phyloP scores from a whole-genome alignment of 1,284 basidiomycete genomes.

The Fomitopsis betulina region DNA sequence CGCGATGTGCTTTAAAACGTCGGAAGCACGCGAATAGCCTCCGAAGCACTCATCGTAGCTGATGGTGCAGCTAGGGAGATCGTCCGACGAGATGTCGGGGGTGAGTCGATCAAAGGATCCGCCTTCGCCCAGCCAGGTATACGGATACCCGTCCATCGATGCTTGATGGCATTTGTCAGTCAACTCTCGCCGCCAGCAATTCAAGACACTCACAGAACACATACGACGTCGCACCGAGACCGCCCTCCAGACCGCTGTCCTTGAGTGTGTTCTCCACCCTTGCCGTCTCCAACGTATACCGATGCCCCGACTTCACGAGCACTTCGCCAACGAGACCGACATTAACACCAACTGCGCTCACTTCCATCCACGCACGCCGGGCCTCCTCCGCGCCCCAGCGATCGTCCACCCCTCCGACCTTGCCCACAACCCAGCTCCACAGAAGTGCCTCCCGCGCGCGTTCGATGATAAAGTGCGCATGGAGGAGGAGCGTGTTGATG shows the following conservation, averaged over 20 bases:
- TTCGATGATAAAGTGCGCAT: constrained; percentile 34
- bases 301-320: constrained; percentile 11
- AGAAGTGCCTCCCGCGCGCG: constrained; percentile 37
- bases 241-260: constrained; percentile 13
- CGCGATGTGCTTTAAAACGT: constrained; percentile 41
- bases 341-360: constrained; percentile 22
- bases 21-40: constrained; percentile 16
- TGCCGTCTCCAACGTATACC: constrained; percentile 17
- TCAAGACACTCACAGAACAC: constrained; percentile 17
- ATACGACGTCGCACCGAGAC: constrained; percentile 19
- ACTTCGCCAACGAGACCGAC: constrained; percentile 11
- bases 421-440: constrained; percentile 37
- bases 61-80: constrained; percentile 16
- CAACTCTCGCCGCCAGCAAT: neutral
- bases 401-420: constrained; percentile 26
- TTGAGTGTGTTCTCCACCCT: constrained; percentile 15
- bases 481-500: constrained; percentile 30
- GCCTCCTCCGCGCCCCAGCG: constrained; percentile 22
- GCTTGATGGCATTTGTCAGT: constrained; percentile 11
- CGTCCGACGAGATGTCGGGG: neutral
- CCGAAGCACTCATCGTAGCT: constrained; percentile 20
- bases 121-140: constrained; percentile 14
- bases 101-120: constrained; percentile 15
- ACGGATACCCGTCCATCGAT: constrained; percentile 26
- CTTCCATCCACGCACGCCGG: constrained; percentile 31